phyloP scores from a whole-genome alignment of 495 filamentous ascomycete genomes.

The Aspergillus olivimuriae region DNA sequence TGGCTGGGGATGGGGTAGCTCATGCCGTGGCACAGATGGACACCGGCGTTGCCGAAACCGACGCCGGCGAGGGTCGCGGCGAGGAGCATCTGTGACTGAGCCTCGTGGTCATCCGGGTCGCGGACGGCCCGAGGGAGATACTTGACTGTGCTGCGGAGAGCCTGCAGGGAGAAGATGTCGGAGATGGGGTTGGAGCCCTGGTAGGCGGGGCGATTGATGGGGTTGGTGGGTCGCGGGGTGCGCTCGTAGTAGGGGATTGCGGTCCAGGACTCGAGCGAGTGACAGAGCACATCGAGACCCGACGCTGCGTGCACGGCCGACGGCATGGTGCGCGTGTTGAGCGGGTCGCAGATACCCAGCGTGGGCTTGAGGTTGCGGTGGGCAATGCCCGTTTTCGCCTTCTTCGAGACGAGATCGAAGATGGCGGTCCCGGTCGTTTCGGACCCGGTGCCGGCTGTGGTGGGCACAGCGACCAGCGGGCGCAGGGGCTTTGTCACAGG shows the following conservation, averaged over 20 bases:
- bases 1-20: slow-evolving; percentile 91
- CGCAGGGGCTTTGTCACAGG: slow-evolving; percentile 74
- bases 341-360: slow-evolving; percentile 89
- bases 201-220: slow-evolving; percentile 86
- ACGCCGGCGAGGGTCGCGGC: slow-evolving; percentile 92
- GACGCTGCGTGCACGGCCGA: slow-evolving; percentile 81
- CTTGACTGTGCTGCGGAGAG: slow-evolving; percentile 73
- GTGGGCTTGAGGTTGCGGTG: slow-evolving; percentile 94
- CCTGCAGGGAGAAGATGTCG: slow-evolving; percentile 87
- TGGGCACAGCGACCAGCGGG: slow-evolving; percentile 88
- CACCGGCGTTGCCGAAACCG: slow-evolving; percentile 94
- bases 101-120: slow-evolving; percentile 85
- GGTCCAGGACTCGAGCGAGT: slow-evolving; percentile 90
- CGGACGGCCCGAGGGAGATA: slow-evolving; percentile 82
- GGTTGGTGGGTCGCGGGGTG: slow-evolving; percentile 77
- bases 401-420: slow-evolving; percentile 84
- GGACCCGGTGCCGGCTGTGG: slow-evolving; percentile 89
- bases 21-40: slow-evolving; percentile 97
- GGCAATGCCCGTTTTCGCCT: slow-evolving; percentile 90
- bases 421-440: slow-evolving; percentile 98
- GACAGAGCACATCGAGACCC: slow-evolving; percentile 90
- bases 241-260: slow-evolving; percentile 90
- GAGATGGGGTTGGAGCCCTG: slow-evolving; percentile 97
- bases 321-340: slow-evolving; percentile 95
- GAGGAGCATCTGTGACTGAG: slow-evolving; percentile 89